Base-by-base conservation (phyloP, 305 asterid genomes). In the Fraxinus ornus region DNA sequence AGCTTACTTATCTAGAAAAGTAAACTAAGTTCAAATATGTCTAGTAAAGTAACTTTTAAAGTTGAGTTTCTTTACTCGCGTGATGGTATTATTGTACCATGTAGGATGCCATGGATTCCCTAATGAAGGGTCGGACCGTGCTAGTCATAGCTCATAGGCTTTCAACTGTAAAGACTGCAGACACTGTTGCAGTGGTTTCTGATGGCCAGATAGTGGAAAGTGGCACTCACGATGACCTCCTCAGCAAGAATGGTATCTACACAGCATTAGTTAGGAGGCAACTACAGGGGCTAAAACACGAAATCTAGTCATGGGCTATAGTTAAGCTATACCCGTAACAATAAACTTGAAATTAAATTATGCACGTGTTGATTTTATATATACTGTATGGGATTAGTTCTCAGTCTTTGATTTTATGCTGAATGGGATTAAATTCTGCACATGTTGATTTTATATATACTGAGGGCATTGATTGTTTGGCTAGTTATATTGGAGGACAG, bases 91-190 rank as follows among this genome's bases (percentile, higher is more conserved):
- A 17, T 82, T 78, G 77, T 7, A 28, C 82, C 36, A 7, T 71
- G 76, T 49, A 94, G 94, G 97, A 94, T 78, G 98, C 98, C 8
- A 94, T 94, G 97, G 97, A 94, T 85, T 94, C 97, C 7, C 89
- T 94, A 32, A 93, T 94, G 97, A 86, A 86, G 84, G 97, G 95
- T 7, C 88, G 97, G 85, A 92, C 97, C 0, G 97, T 94, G 83
- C 89, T 94, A 17, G 98, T 94, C 9, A 94, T 94, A 81, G 98
- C 98, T 12, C 97, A 94, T 37, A 88, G 97, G 92, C 95, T 94
- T 75, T 94, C 98, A 4, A 93, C 97, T 0, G 97, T 94, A 5
- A 91, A 94, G 82, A 94, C 91, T 24, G 98, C 98, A 30, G 94
- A 93, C 79, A 93, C 91, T 0, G 98, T 94, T 0, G 97, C 98